A percentile compares a stretch with the other conserved stretches of the same genome.
Evolutionary conservation across 1,284 basidiomycete genomes (phyloP).

Genomic region (Ganoderma sinense): DNA sequence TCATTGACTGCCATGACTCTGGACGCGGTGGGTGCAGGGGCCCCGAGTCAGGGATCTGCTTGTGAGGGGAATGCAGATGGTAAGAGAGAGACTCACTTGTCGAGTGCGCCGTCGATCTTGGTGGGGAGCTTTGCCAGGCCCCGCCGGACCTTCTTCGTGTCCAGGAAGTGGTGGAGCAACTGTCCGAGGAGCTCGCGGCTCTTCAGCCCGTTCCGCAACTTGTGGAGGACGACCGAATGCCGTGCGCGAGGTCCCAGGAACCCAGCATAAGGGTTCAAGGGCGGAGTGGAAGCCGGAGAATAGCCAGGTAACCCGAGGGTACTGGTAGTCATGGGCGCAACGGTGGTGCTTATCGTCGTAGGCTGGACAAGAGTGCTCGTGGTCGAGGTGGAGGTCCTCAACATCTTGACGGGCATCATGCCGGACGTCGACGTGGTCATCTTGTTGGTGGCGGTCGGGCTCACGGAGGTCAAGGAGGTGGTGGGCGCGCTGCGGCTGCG

Average conservation of each 20-base stretch:
- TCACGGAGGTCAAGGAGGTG: conserved; percentile 25
- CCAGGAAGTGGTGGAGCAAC: conserved; percentile 56
- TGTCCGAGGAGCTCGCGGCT: conserved; percentile 64
- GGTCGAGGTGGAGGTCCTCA: conserved; percentile 32
- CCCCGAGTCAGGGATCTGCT: conserved; percentile 6
- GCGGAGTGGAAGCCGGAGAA: conserved; percentile 50
- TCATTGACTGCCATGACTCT: conserved; percentile 78
- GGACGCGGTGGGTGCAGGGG: too few relatives aligned
- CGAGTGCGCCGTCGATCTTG: conserved; percentile 72
- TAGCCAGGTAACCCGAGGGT: conserved; percentile 48
- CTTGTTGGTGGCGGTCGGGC: conserved; percentile 37
- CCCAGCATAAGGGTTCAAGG: conserved; percentile 62
- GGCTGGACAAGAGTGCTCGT: too few relatives aligned
- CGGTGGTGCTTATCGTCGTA: too few relatives aligned
- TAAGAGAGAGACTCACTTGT: conserved; percentile 55
- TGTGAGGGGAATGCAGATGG: background rate
- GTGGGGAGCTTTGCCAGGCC: conserved; percentile 65
- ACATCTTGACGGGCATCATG: conserved; percentile 23
- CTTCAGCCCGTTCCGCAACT: conserved; percentile 54
- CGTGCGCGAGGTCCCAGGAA: conserved; percentile 63
- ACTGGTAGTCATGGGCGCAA: too few relatives aligned
- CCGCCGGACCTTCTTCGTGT: conserved; percentile 64
- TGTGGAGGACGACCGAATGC: conserved; percentile 48
- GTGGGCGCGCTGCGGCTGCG: conserved; percentile 38
- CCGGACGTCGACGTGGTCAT: conserved; percentile 21